Evolutionary conservation across 2,329 filamentous ascomycete genomes (phyloP).

Genomic region (Tolypocladium capitatum): DNA sequence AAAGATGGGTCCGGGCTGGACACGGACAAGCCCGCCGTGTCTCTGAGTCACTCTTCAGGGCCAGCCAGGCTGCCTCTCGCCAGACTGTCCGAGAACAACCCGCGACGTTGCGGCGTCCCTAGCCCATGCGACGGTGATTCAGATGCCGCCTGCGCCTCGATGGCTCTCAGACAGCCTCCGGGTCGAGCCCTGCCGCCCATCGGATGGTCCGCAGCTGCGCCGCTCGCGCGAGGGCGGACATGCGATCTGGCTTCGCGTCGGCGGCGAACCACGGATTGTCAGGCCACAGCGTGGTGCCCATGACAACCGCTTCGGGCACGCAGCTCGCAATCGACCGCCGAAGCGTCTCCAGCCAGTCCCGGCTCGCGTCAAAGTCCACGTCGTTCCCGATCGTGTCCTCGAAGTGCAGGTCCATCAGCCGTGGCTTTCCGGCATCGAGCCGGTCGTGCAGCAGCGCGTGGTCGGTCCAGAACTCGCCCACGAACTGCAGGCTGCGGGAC

Average conservation of each 20-base stretch:
- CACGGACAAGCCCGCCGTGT: no score
- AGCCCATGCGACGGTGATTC: background rate
- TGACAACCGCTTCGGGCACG: background rate
- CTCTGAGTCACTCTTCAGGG: no score
- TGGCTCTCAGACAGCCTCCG: background rate
- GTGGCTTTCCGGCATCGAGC: background rate
- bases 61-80: no score
- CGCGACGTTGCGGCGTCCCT: background rate
- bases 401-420: background rate
- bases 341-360: background rate
- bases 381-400: background rate
- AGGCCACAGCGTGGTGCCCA: background rate
- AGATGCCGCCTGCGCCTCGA: background rate
- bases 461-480: background rate
- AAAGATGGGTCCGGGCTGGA: no score
- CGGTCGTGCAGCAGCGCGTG: background rate
- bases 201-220: background rate
- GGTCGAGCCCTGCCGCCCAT: background rate
- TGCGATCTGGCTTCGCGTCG: background rate
- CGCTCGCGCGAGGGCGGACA: background rate
- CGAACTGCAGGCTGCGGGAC: background rate
- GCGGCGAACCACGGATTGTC: background rate
- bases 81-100: no score
- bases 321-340: background rate
- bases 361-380: background rate